Base-by-base conservation (phyloP, 192 early-diverging fungal species). In the Entomortierella parvispora region DNA sequence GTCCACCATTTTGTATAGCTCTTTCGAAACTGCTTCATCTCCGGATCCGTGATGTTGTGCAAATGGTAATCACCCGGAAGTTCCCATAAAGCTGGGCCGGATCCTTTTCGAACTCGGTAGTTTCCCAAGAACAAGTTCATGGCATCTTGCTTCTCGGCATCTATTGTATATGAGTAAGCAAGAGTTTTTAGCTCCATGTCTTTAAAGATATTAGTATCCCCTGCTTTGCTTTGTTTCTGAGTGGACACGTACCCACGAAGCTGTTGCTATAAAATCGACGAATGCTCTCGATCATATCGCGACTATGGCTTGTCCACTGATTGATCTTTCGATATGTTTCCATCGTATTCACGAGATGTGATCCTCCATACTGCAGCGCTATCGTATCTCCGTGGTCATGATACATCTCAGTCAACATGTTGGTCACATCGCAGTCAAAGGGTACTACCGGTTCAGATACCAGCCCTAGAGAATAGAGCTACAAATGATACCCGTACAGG, bases 301-400 rank as follows among this genome's bases (percentile, higher is more conserved):
- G 83, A 42, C 94, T 94, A 62, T 99, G 95, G 63, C 90, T 96
- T 1, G 95, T 94, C 95, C 94, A 96, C 61, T 93, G 91, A 53
- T 92, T 95, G 58, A 95, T 96, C 65, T 96, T 94, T 20, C 96
- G 87, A 76, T 99, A 99, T 0, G 97, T 96, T 71, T 97, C 95
- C 85, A 99, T 96, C 2, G 96, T 98, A 71, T 98, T 99, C 22
- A 99, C 97, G 42, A 99, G 82, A 81, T 97, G 95, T 20, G 96
- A 98, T 15, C 97, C 97, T 58, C 97, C 96, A 71, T 99, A 99
- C 81, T 94, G 92, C 4, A 95, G 79, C 0, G 93, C 94, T 56
- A 99, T 97, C 6, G 97, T 97, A 66, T 99, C 96, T 28, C 97
- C 97, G 76, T 98, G 92, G 55, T 95, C 95, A 58, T 98, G 95